Base-by-base conservation (phyloP, 2,329 filamentous ascomycete species). In the Monosporascus sp. region DNA sequence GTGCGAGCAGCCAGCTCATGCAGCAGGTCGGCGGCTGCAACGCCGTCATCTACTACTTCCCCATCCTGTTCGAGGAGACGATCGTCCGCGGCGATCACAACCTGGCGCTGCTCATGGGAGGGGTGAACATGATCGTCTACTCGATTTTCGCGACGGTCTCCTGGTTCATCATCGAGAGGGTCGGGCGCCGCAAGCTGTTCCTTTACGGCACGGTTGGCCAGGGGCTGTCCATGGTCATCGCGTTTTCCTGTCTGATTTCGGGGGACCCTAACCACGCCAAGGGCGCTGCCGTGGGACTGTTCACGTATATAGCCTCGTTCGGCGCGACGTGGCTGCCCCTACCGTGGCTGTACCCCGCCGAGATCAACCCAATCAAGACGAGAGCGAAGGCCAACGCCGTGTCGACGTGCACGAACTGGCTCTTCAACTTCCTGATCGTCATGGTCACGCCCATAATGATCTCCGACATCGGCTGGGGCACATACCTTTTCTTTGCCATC, bases 281-380 rank as follows among this genome's bases (percentile, higher is more conserved):
- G 64, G 86, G 86, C 36, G 83, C 86, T 0, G 84, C 84, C 1
- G 83, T 86, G 3, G 85, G 84, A 53, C 70, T 88, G 14, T 88
- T 88, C 70, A 78, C 83, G 3, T 88, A 87, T 69, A 88, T 88
- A 62, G 82, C 83, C 5, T 84, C 83, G 52, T 88, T 87, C 58
- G 85, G 84, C 36, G 83, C 84, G 0, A 84, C 82, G 1, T 86
- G 82, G 78, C 66, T 86, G 7, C 83, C 84, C 17, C 75, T 86
- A 24, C 84, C 84, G 1, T 87, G 83, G 82, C 61, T 82, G 60
- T 80, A 79, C 57, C 75, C 80, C 2, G 79, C 80, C 43, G 77
- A 82, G 59, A 73, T 82, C 56, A 81, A 81, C 64, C 75, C 76
- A 0, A 69, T 79, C 49, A 72, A 75, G 64, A 78, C 73, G 17